Evolutionary conservation across 2,329 filamentous ascomycete species (phyloP).

Genomic region (Aspergillus thermomutatus): DNA sequence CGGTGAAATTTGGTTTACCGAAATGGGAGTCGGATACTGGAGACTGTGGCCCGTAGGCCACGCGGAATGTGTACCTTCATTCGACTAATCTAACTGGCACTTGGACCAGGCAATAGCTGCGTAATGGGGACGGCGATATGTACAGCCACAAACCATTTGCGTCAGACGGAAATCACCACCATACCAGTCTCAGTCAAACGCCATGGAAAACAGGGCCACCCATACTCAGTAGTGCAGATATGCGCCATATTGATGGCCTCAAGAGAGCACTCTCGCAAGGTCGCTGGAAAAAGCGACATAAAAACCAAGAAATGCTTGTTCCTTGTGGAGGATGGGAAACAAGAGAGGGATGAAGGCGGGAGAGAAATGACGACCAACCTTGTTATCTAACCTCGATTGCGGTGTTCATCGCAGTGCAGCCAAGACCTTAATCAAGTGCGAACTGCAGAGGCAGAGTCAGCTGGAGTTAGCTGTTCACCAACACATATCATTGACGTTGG

Average conservation of each 20-base stretch:
- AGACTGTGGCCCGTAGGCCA: slow-evolving; percentile 19
- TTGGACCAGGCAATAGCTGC: slow-evolving; percentile 14
- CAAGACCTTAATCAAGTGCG: slow-evolving; percentile 1
- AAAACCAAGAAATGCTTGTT: neutral
- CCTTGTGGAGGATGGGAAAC: neutral
- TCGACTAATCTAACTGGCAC: slow-evolving; percentile 22
- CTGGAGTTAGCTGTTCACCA: slow-evolving; percentile 15
- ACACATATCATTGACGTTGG: slow-evolving; percentile 5
- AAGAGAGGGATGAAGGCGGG: slow-evolving; percentile 15
- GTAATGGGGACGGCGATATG: slow-evolving; percentile 14
- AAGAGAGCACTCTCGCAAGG: slow-evolving; percentile 5
- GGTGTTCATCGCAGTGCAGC: slow-evolving; percentile 10
- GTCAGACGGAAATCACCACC: slow-evolving; percentile 3
- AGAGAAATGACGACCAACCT: slow-evolving; percentile 33
- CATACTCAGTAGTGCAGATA: slow-evolving; percentile 4
- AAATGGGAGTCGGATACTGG: neutral
- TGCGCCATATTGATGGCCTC: slow-evolving; percentile 3
- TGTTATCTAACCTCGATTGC: slow-evolving; percentile 23
- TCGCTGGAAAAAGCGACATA: slow-evolving; percentile 3
- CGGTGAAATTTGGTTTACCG: neutral
- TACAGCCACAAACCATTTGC: slow-evolving; percentile 18
- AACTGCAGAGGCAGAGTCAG: slow-evolving; percentile 24
- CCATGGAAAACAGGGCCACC: neutral
- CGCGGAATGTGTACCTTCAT: slow-evolving; percentile 19
- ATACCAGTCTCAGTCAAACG: slow-evolving; percentile 6